Evolutionary conservation across 2,329 filamentous ascomycete species (phyloP).

Genomic region (Fusarium heterosporum): DNA sequence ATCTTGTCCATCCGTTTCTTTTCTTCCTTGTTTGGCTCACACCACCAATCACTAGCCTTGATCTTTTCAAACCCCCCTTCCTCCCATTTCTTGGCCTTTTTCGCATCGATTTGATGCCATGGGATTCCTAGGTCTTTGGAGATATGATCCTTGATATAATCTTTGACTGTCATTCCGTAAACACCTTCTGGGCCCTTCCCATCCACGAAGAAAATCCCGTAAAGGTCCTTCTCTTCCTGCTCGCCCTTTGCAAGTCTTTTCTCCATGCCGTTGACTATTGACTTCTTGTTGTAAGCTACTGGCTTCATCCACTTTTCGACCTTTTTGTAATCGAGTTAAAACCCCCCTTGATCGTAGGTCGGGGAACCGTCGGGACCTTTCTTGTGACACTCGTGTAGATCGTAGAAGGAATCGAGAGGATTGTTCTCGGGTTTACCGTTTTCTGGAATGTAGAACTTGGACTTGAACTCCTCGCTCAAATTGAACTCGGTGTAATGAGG

Average conservation of each 20-base stretch:
- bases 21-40: slow-evolving; percentile 26
- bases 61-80: slow-evolving; percentile 22
- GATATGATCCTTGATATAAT: slow-evolving; percentile 32
- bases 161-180: neutral
- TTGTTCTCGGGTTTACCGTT: slow-evolving; percentile 1
- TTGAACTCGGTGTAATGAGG: neutral
- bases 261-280: slow-evolving; percentile 18
- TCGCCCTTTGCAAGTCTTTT: neutral
- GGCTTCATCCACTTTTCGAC: slow-evolving; percentile 35
- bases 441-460: slow-evolving; percentile 21
- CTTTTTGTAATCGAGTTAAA: slow-evolving; percentile 38
- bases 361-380: slow-evolving; percentile 32
- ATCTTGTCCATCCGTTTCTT: neutral
- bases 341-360: slow-evolving; percentile 30
- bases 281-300: slow-evolving; percentile 16
- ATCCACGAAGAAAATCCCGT: slow-evolving; percentile 15
- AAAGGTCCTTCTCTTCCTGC: neutral
- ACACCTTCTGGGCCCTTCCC: slow-evolving; percentile 1
- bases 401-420: neutral
- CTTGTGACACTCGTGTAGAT: slow-evolving; percentile 31
- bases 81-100: slow-evolving; percentile 17
- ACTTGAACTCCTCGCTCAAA: slow-evolving; percentile 23
- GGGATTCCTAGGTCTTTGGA: slow-evolving; percentile 34
- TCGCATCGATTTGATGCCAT: slow-evolving; percentile 29
- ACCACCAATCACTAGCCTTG: slow-evolving; percentile 26